Conservation (phyloP, 2,329 filamentous ascomycete genomes). For the Paraconiothyrium brasiliense region DNA sequence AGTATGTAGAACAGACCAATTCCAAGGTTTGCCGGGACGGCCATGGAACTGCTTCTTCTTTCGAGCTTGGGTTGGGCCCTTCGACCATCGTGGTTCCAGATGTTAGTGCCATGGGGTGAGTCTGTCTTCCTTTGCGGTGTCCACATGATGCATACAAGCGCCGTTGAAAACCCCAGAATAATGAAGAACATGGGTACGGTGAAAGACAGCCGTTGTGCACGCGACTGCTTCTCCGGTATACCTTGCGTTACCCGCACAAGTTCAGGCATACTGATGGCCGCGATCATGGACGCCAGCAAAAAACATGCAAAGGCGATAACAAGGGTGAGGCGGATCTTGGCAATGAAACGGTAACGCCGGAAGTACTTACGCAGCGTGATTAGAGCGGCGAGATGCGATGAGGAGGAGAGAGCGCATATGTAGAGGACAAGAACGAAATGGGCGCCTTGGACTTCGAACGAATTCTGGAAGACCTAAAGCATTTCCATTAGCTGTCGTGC, state of each 20-base stretch:
- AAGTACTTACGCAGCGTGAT: conserved; percentile 45
- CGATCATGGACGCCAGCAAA: conserved; percentile 39
- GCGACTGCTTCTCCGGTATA: conserved; percentile 20
- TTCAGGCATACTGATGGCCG: conserved; percentile 33
- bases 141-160: conserved; percentile 39
- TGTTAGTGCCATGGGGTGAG: conserved; percentile 15
- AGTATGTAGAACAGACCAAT: conserved; percentile 31
- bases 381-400: conserved; percentile 44
- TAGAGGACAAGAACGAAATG: conserved; percentile 45
- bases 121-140: conserved; percentile 23
- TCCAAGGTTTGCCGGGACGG: conserved; percentile 23
- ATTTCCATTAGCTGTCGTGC: not conserved
- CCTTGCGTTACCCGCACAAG: conserved; percentile 15
- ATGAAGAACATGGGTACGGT: conserved; percentile 38
- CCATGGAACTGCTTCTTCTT: not conserved
- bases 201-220: conserved; percentile 33
- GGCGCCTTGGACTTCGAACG: conserved; percentile 37
- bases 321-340: conserved; percentile 38
- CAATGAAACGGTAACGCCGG: conserved; percentile 38
- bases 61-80: conserved; percentile 19
- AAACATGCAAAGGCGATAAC: conserved; percentile 40
- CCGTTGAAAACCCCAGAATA: conserved; percentile 40
- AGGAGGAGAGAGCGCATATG: conserved; percentile 42
- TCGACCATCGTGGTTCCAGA: conserved; percentile 12
- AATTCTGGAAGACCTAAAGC: conserved; percentile 34